A percentile compares a stretch with the other conserved stretches of the same genome.
Evolutionary conservation across 1,284 basidiomycete species (phyloP).

Genomic region (Taiwanofungus camphoratus): DNA sequence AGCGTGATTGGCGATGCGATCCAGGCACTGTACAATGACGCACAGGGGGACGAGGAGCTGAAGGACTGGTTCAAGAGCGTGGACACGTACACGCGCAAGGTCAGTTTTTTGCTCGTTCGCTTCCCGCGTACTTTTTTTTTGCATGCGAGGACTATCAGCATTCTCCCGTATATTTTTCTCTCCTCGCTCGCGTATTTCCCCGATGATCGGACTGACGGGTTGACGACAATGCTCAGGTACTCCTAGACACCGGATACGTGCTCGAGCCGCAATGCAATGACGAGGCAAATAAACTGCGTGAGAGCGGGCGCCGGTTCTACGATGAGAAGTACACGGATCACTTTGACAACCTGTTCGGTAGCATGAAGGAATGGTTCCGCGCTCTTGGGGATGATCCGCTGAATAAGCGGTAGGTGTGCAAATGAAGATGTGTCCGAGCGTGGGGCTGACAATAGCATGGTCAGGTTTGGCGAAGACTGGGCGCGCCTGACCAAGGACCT

Average conservation of each 20-base stretch:
- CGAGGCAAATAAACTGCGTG: slow-evolving; percentile 56
- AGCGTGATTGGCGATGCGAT: slow-evolving; percentile 69
- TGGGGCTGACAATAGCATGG: background rate
- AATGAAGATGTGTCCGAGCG: background rate
- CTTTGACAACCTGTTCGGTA: slow-evolving; percentile 77
- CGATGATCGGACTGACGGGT: too few species aligned
- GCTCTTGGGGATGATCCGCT: slow-evolving; percentile 83
- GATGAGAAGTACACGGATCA: slow-evolving; percentile 81
- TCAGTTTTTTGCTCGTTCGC: slow-evolving; percentile 21
- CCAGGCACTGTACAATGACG: slow-evolving; percentile 72
- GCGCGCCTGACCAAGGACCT: slow-evolving; percentile 79
- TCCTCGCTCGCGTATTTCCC: too few species aligned
- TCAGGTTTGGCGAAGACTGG: slow-evolving; percentile 78
- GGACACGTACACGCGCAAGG: slow-evolving; percentile 63
- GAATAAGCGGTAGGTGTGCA: slow-evolving; percentile 44
- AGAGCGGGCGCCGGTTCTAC: slow-evolving; percentile 76
- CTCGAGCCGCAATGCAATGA: slow-evolving; percentile 72
- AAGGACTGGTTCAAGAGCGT: slow-evolving; percentile 72
- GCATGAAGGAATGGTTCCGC: slow-evolving; percentile 72
- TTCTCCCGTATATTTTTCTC: too few species aligned
- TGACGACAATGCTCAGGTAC: too few species aligned
- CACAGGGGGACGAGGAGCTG: slow-evolving; percentile 73
- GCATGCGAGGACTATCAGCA: too few species aligned
- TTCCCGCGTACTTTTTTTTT: background rate
- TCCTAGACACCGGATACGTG: slow-evolving; percentile 87